phyloP scores from a whole-genome alignment of 257 asterid species.

The Ilex aquifolium region DNA sequence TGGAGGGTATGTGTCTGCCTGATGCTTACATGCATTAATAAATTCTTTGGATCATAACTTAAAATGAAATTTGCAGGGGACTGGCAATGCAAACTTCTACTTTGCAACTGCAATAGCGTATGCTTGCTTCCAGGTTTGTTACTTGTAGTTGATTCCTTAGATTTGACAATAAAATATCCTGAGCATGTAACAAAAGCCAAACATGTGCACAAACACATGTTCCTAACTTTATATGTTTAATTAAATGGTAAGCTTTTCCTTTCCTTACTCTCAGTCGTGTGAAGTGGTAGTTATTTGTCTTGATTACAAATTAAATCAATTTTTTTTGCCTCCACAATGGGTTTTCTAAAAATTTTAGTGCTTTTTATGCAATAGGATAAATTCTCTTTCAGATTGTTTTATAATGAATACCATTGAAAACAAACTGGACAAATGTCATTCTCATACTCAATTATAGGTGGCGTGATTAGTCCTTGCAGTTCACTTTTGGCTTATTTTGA shows the following conservation, averaged over 20 bases:
- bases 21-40: not conserved
- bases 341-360: too few relatives aligned
- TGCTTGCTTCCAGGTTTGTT: constrained; percentile 86
- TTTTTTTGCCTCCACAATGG: too few relatives aligned
- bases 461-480: too few relatives aligned
- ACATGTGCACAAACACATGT: not conserved
- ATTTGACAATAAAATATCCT: not conserved
- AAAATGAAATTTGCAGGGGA: constrained; percentile 56
- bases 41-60: constrained; percentile 1
- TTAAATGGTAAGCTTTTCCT: not conserved
- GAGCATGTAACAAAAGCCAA: not conserved
- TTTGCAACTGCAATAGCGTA: constrained; percentile 92
- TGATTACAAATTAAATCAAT: not conserved
- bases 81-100: constrained; percentile 97
- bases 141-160: constrained; percentile 5
- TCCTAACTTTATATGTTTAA: not conserved
- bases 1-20: constrained; percentile 78
- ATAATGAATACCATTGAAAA: too few relatives aligned
- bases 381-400: too few relatives aligned
- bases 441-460: too few relatives aligned
- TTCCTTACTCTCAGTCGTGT: too few relatives aligned
- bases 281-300: not conserved
- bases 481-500: too few relatives aligned
- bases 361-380: too few relatives aligned
- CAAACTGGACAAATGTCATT: too few relatives aligned